Conservation (phyloP, 2,329 filamentous ascomycete species). For the Microthyrium microscopicum region DNA sequence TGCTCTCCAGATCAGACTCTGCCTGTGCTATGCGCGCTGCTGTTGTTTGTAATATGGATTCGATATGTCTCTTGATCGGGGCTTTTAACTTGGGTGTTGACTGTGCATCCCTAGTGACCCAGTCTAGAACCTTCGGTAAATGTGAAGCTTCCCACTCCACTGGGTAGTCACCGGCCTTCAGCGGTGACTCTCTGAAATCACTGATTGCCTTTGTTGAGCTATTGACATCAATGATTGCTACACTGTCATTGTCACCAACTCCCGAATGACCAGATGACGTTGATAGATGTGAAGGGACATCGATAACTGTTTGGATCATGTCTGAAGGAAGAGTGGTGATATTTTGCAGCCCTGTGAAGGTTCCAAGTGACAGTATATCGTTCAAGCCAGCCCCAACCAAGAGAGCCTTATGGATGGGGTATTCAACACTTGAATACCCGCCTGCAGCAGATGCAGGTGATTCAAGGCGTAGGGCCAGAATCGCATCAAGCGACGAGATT, state of each 20-base stretch:
- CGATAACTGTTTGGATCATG: constrained; percentile 39
- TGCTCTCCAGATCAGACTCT: constrained; percentile 20
- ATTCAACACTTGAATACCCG: constrained; percentile 49
- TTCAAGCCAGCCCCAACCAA: constrained; percentile 57
- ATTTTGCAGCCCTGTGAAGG: constrained; percentile 18
- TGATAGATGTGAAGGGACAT: constrained; percentile 27
- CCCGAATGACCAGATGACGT: constrained; percentile 6
- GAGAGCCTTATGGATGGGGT: constrained; percentile 70
- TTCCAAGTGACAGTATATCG: constrained; percentile 41
- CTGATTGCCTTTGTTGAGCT: no score
- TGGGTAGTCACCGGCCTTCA: no score
- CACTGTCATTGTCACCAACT: no score
- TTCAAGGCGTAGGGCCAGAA: constrained; percentile 60
- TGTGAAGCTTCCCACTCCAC: no score
- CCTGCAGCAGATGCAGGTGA: constrained; percentile 49
- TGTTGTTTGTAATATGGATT: constrained; percentile 45
- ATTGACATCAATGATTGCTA: no score
- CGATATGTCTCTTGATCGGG: constrained; percentile 48
- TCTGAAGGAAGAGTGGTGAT: constrained; percentile 22
- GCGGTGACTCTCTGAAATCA: no score
- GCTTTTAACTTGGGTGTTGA: constrained; percentile 39
- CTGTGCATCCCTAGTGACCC: constrained; percentile 14
- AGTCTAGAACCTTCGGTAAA: constrained; percentile 1
- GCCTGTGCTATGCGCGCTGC: constrained; percentile 34
- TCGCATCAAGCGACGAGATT: constrained; percentile 36